Evolutionary conservation across 2,329 filamentous ascomycete genomes (phyloP).

Genomic region (Stagonosporopsis rhizophila): DNA sequence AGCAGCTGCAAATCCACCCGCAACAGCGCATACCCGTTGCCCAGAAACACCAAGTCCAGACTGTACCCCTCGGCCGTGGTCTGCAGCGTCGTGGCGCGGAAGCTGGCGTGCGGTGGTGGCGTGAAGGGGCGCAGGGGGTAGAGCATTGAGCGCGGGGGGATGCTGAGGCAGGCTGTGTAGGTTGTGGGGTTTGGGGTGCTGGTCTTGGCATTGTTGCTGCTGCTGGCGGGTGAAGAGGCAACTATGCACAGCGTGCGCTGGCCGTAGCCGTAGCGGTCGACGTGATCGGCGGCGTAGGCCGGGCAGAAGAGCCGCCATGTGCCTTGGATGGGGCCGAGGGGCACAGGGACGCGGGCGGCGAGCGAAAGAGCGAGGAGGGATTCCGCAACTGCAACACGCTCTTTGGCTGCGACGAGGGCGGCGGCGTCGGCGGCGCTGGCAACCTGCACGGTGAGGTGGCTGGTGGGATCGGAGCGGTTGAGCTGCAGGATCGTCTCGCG

Average conservation of each 20-base stretch:
- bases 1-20: conserved; percentile 37
- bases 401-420: conserved; percentile 8
- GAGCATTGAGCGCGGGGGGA: conserved; percentile 39
- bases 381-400: conserved; percentile 18
- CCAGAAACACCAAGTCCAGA: conserved; percentile 39
- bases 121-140: conserved; percentile 28
- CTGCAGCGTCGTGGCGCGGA: conserved; percentile 28
- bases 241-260: conserved; percentile 34
- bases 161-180: conserved; percentile 35
- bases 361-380: conserved; percentile 28
- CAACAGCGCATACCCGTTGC: conserved; percentile 39
- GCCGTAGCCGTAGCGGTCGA: conserved; percentile 40
- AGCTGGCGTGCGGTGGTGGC: conserved; percentile 38
- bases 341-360: conserved; percentile 33
- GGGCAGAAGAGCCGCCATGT: conserved; percentile 40
- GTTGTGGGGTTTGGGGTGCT: neutral
- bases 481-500: too few species aligned
- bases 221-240: too few species aligned
- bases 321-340: conserved; percentile 34
- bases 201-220: too few species aligned
- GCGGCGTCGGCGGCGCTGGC: conserved; percentile 7
- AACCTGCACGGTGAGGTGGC: too few species aligned
- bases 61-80: conserved; percentile 34
- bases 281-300: conserved; percentile 30
- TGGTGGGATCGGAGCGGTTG: too few species aligned